Conservation (phyloP, 768 basidiomycete genomes). For the Phanerochaete sordida region DNA sequence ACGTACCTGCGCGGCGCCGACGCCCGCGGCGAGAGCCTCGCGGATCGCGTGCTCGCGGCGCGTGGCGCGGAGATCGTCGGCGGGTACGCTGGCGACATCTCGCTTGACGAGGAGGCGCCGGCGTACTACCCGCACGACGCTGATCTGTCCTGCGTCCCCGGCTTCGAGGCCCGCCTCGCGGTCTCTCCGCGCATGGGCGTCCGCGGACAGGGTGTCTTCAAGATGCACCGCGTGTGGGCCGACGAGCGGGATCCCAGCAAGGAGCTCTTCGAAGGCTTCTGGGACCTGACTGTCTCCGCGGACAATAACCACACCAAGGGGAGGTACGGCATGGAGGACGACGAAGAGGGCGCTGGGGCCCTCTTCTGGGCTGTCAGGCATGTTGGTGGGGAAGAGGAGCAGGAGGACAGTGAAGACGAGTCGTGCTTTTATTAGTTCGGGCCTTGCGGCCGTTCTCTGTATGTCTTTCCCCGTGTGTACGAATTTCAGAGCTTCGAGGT, state of each 20-base stretch:
- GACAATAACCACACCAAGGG: background rate
- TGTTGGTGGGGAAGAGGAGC: background rate
- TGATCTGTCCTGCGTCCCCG: background rate
- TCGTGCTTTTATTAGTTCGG: background rate
- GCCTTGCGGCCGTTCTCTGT: too few relatives aligned
- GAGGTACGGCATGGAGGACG: background rate
- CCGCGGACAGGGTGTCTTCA: background rate
- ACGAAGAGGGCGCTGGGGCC: background rate
- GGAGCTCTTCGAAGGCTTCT: background rate
- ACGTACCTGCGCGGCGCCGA: background rate
- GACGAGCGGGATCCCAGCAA: background rate
- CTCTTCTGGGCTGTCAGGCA: background rate
- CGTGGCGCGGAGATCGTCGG: background rate
- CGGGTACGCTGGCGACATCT: background rate
- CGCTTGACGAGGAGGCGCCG: background rate
- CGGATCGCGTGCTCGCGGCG: background rate
- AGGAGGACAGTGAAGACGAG: background rate
- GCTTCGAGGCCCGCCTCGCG: background rate
- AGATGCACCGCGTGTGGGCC: background rate
- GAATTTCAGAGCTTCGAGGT: too few relatives aligned
- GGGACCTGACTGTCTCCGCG: background rate
- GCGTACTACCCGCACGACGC: background rate
- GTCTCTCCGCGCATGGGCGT: background rate
- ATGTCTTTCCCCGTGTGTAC: too few relatives aligned
- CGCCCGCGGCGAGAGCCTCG: background rate